phyloP scores from a whole-genome alignment of 306 rosid genomes.

The Carpinus viminea region DNA sequence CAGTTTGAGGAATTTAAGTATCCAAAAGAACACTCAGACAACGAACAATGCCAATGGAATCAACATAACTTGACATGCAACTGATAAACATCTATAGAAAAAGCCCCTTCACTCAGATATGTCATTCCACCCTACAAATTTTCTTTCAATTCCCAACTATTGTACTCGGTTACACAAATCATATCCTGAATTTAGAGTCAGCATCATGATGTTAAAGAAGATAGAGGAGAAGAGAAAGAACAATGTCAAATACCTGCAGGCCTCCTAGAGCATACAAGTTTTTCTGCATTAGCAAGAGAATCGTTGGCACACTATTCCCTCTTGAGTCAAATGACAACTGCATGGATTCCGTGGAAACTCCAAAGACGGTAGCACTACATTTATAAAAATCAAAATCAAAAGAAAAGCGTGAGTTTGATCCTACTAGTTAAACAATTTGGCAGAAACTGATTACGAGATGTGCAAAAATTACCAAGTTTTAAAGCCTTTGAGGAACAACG shows the following conservation, averaged over 20 bases:
- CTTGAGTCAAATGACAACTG: slow-evolving; percentile 80
- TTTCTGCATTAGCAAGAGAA: slow-evolving; percentile 83
- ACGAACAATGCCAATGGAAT: no score
- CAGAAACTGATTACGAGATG: background rate
- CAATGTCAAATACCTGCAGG: slow-evolving; percentile 54
- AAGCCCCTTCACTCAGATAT: background rate
- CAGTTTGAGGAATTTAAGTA: slow-evolving; percentile 11
- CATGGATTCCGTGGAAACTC: slow-evolving; percentile 96
- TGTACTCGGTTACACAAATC: slow-evolving; percentile 1
- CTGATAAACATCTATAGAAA: background rate
- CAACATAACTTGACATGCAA: background rate
- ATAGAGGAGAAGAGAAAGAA: slow-evolving; percentile 10
- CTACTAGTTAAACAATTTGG: slow-evolving; percentile 12
- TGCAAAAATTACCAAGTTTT: background rate
- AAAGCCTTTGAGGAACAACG: background rate
- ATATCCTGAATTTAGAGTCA: slow-evolving; percentile 3
- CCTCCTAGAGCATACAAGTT: slow-evolving; percentile 81
- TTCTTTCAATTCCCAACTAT: slow-evolving; percentile 1
- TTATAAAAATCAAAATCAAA: slow-evolving; percentile 22
- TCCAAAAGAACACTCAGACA: background rate
- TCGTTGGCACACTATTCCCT: slow-evolving; percentile 93
- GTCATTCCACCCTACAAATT: background rate
- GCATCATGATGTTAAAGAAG: slow-evolving; percentile 2
- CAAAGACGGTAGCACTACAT: slow-evolving; percentile 81
- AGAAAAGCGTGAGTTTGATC: slow-evolving; percentile 11